Evolutionary conservation across 805 yeast genomes (phyloP).

Genomic region (Candida golubevii): DNA sequence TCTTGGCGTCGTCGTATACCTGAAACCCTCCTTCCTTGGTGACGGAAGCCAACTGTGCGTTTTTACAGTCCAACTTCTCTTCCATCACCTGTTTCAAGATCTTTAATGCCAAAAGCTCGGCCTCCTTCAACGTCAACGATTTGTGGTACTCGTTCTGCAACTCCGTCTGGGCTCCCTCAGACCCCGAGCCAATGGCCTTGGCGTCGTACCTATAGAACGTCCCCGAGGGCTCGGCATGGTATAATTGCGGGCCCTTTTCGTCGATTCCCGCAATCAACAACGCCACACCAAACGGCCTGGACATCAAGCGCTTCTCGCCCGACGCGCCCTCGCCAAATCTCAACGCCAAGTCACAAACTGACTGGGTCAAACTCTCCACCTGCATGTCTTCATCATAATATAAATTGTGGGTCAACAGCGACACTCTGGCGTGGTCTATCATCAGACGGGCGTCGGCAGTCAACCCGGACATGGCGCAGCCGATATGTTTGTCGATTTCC

Average conservation of each 20-base stretch:
- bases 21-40: conserved; percentile 83
- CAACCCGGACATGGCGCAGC: conserved; percentile 98
- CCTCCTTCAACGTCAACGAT: conserved; percentile 86
- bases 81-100: conserved; percentile 98
- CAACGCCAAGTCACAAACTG: conserved; percentile 94
- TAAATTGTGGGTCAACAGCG: conserved; percentile 79
- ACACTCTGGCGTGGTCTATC: conserved; percentile 97
- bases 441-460: conserved; percentile 98
- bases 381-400: conserved; percentile 90
- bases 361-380: conserved; percentile 91
- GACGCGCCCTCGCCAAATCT: conserved; percentile 97
- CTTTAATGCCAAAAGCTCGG: conserved; percentile 83
- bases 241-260: conserved; percentile 92
- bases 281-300: conserved; percentile 99
- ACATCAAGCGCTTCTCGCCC: conserved; percentile 93
- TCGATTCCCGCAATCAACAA: conserved; percentile 92
- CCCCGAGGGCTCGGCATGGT: conserved; percentile 99
- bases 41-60: conserved; percentile 92
- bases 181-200: conserved; percentile 97
- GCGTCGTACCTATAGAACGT: conserved; percentile 97
- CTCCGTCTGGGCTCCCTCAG: conserved; percentile 98
- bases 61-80: conserved; percentile 91
- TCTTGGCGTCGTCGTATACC: conserved; percentile 77
- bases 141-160: conserved; percentile 94
- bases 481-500: conserved; percentile 89